A percentile compares a stretch with the other conserved stretches of the same genome.
Conservation (phyloP, 345 rosid species). For the Hirschfeldia incana region DNA sequence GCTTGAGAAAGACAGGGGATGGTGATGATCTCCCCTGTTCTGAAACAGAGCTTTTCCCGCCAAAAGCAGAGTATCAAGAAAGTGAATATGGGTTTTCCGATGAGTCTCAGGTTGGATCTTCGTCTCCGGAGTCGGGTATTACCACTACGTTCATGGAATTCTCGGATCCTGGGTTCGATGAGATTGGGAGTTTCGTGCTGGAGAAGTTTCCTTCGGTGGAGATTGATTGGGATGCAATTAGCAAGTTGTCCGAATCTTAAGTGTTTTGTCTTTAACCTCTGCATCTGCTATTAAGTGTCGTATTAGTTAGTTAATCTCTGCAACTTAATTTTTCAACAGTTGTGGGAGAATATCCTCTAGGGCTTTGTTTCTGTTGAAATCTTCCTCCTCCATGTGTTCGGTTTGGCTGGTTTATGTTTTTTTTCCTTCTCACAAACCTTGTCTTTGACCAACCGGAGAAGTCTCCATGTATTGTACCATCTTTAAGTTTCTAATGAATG, state of each 20-base stretch:
- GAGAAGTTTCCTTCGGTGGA: constrained; percentile 80
- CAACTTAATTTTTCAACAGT: constrained; percentile 49
- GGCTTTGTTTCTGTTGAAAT: constrained; percentile 32
- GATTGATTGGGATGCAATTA: constrained; percentile 86
- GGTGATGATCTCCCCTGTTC: constrained; percentile 36
- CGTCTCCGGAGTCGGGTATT: constrained; percentile 67
- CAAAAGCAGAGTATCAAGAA: constrained; percentile 39
- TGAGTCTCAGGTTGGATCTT: constrained; percentile 52
- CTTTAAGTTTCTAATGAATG: constrained; percentile 17
- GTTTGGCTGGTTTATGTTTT: constrained; percentile 40
- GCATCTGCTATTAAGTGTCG: constrained; percentile 25
- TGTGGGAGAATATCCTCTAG: constrained; percentile 34
- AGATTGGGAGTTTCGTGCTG: constrained; percentile 47
- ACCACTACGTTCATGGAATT: constrained; percentile 50
- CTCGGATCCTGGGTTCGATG: constrained; percentile 44
- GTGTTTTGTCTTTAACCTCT: neutral
- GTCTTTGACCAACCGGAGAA: constrained; percentile 30
- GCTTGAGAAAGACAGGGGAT: constrained; percentile 55
- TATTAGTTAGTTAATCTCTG: constrained; percentile 41
- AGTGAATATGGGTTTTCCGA: constrained; percentile 37
- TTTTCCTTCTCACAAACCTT: constrained; percentile 7
- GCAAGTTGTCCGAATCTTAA: constrained; percentile 47
- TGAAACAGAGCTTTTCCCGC: constrained; percentile 40
- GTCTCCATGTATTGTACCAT: constrained; percentile 16
- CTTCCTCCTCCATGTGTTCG: constrained; percentile 23